phyloP scores from a whole-genome alignment of 2,329 filamentous ascomycete species.

The Beauveria pseudobassiana region DNA sequence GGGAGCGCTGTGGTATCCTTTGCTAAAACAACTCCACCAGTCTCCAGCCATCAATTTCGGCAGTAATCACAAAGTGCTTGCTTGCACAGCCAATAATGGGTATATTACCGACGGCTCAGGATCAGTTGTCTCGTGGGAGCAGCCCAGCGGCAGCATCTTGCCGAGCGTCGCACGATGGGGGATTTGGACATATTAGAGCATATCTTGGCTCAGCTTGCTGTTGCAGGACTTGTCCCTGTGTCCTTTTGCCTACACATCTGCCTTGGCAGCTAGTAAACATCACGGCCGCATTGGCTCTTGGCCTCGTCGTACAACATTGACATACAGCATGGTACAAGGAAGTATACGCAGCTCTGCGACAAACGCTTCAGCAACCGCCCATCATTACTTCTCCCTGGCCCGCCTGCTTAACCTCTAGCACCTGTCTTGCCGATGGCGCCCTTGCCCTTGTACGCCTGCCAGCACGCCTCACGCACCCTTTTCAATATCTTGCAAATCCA shows the following conservation, averaged over 20 bases:
- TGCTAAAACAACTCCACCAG: not conserved
- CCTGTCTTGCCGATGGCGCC: conserved; percentile 35
- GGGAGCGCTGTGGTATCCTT: not conserved
- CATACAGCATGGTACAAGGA: too few relatives aligned
- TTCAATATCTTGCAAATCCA: conserved; percentile 26
- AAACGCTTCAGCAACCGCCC: too few relatives aligned
- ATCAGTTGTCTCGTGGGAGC: too few relatives aligned
- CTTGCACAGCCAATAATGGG: not conserved
- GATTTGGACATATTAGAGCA: too few relatives aligned
- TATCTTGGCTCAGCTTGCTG: not conserved
- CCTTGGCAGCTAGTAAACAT: too few relatives aligned
- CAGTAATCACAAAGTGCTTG: not conserved
- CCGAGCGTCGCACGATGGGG: too few relatives aligned
- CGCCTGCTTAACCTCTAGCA: conserved; percentile 15
- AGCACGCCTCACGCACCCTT: conserved; percentile 29
- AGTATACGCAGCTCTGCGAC: too few relatives aligned
- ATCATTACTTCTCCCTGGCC: too few relatives aligned
- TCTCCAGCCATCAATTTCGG: not conserved
- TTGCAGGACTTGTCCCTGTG: not conserved
- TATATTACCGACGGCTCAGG: too few relatives aligned
- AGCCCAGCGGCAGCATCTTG: not conserved
- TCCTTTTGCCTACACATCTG: not conserved
- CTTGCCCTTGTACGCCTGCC: conserved; percentile 28
- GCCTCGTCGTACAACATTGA: too few relatives aligned
- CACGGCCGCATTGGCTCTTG: too few relatives aligned